Evolutionary conservation across 2,329 filamentous ascomycete genomes (phyloP).

Genomic region (Fusarium temperatum): DNA sequence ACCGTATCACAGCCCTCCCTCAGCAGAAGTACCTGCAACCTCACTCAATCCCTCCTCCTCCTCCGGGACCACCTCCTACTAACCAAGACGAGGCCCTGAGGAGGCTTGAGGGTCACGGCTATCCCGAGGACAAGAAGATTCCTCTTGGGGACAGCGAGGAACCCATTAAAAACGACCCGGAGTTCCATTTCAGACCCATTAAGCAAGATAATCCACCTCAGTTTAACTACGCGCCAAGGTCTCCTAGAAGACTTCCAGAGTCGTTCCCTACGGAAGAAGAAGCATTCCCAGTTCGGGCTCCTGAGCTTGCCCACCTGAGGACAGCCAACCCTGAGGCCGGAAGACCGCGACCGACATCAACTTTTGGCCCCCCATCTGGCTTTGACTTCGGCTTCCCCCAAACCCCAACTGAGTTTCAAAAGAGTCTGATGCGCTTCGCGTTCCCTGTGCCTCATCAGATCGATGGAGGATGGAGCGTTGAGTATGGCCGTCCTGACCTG

Average conservation of each 20-base stretch:
- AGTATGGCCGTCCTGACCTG: slow-evolving; percentile 90
- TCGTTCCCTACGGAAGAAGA: slow-evolving; percentile 33
- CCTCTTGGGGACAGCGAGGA: slow-evolving; percentile 39
- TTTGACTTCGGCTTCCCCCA: slow-evolving; percentile 84
- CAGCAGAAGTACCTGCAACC: slow-evolving; percentile 71
- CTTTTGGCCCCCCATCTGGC: slow-evolving; percentile 67
- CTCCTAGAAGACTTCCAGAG: slow-evolving; percentile 49
- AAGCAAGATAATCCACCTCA: slow-evolving; percentile 62
- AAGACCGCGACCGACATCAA: slow-evolving; percentile 60
- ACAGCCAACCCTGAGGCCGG: slow-evolving; percentile 49
- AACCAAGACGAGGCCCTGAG: slow-evolving; percentile 58
- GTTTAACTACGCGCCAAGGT: slow-evolving; percentile 66
- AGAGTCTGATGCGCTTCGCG: slow-evolving; percentile 88
- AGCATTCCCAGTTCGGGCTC: slow-evolving; percentile 51
- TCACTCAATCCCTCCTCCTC: slow-evolving; percentile 49
- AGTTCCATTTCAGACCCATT: slow-evolving; percentile 68
- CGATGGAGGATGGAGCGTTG: slow-evolving; percentile 86
- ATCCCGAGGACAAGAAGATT: slow-evolving; percentile 55
- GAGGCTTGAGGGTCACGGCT: slow-evolving; percentile 59
- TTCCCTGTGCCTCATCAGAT: slow-evolving; percentile 76
- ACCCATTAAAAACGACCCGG: slow-evolving; percentile 41
- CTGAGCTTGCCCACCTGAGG: slow-evolving; percentile 67
- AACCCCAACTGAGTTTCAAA: slow-evolving; percentile 88
- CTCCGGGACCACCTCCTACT: slow-evolving; percentile 43
- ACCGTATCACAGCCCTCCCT: slow-evolving; percentile 83